Base-by-base conservation (phyloP, 306 rosid genomes). In the Lathyrus sativus region DNA sequence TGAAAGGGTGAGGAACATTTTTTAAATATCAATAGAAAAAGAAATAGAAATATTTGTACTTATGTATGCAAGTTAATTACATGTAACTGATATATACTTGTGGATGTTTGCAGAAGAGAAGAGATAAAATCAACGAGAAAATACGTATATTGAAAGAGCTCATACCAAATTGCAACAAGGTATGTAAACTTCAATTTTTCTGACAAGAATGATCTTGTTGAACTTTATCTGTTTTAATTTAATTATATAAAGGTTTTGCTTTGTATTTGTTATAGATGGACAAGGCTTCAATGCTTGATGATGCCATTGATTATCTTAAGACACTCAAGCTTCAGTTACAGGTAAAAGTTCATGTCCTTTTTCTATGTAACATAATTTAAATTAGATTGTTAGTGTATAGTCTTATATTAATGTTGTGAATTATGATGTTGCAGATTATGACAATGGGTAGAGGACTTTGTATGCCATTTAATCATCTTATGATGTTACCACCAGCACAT, bases 141-240 rank as follows among this genome's bases (percentile, higher is more conserved):
- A 80, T 85, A 75, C 81, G 74, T 9, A 64, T 65, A 62, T 59
- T 85, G 65, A 75, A 78, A 62, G 76, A 83, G 7, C 84, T 85
- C 58, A 85, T 85, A 75, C 90, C 90, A 19, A 78, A 83, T 63
- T 85, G 85, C 75, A 62, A 78, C 3, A 83, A 80, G 87, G 90
- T 85, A 7, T 17, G 38, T n/a, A 65, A 57, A 44, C 49, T 2
- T 11, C 49, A 26, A 28, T 56, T 11, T 55, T 28, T 28, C 10
- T 11, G 7, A 54, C n/a, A 10, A 22, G 13, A 19, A 54, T 22
- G 4, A 11, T 1, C 9, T 22, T 11, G 17, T 26, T 26, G 14
- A 55, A 26, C 10, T 6, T 55, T 26, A 9, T 19, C 8, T 9
- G 13, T 19, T 51, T 51, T 10, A 51, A 51, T 19, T 18, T 55